Base-by-base conservation (phyloP, 768 basidiomycete genomes). In the Tremella mesenterica region DNA sequence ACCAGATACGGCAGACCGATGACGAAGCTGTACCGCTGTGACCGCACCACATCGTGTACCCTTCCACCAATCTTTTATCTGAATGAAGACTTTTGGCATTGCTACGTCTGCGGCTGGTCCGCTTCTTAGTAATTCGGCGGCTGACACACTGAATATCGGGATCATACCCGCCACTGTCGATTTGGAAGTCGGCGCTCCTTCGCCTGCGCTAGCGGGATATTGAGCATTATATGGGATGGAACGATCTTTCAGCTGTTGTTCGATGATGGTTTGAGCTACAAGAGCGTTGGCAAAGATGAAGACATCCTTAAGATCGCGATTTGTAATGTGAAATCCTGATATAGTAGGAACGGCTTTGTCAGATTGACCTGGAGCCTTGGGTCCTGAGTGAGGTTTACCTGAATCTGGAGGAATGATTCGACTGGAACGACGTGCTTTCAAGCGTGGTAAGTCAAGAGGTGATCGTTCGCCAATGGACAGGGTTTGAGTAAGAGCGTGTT, bases 51-150 rank as follows among this genome's bases (percentile, higher is more conserved):
- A 84, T 56, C 81, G 83, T 58, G 82, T 82, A 44, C 85, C 81
- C 3, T 84, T 85, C 90, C 90, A 92, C 90, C 90, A 92, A 57
- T 88, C 84, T 14, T 88, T 77, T 7, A 88, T 86, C 58, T 88
- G 85, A 46, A 92, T 85, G 33, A 85, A 83, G 48, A 92, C 88
- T 65, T 88, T 89, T 6, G 88, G 83, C 86, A 90, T 88, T 4
- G 89, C 89, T 3, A 89, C 89, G 67, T 92, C 89, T 20, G 84
- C 86, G 3, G 88, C 89, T 3, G 86, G 85, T 2, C 84, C 85
- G 6, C 86, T 86, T 0, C 84, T 83, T 20, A 90, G 77, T 43
- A 92, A 85, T 61, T 89, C 81, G 16, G 81, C 78, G 0, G 89
- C 86, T 62, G 85, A 81, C 10, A 93, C 88, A 55, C 85, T 86